Conservation (phyloP, 208 protist species). For the Angomonas deanei region DNA sequence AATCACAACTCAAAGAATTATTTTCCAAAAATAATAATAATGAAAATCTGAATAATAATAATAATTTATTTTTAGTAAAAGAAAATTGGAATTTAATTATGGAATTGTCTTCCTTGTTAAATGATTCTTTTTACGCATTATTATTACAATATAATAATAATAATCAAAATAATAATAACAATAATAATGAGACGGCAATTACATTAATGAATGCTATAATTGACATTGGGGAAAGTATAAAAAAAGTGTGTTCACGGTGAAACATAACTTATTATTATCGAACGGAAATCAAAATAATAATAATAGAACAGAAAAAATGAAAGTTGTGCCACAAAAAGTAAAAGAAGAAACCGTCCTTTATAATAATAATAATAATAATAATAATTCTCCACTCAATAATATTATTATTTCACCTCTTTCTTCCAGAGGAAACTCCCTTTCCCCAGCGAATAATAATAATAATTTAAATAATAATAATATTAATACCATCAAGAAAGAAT, state of each 20-base stretch:
- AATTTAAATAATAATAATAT: constrained; percentile 2
- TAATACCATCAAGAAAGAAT: not conserved
- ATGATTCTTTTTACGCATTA: not conserved
- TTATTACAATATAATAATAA: not conserved
- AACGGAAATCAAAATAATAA: not conserved
- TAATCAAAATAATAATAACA: not conserved
- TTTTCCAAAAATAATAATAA: not conserved
- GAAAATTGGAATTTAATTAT: not conserved
- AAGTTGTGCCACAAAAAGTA: not conserved
- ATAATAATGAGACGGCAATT: constrained; percentile 1
- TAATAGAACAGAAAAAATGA: not conserved
- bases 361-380: not conserved
- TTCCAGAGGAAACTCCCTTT: not conserved
- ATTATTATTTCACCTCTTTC: not conserved
- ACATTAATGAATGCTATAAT: not conserved
- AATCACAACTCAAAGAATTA: not conserved
- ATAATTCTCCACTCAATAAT: not conserved
- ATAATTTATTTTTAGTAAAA: not conserved
- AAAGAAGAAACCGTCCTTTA: too few species aligned
- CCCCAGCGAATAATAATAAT: not conserved
- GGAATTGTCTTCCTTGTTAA: not conserved
- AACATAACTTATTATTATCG: too few species aligned
- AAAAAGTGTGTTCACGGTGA: too few species aligned
- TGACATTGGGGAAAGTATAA: too few species aligned
- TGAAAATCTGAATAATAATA: constrained; percentile 6